Percentiles rank a stretch among this genome's conserved stretches.
phyloP scores from a whole-genome alignment of 306 rosid genomes.

The Dryas octopetala region DNA sequence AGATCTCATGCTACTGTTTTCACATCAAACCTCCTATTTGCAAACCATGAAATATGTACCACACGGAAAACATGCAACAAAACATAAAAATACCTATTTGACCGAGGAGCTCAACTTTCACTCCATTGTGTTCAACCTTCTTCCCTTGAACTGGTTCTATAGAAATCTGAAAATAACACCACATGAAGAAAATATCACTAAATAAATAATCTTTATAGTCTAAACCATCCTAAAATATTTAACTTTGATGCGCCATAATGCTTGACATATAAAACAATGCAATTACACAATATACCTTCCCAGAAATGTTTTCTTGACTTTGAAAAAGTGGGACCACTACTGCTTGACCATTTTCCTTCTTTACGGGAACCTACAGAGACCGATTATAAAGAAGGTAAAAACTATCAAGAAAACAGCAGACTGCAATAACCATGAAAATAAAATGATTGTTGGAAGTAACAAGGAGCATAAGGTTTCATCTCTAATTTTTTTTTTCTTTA shows the following conservation, averaged over 20 bases:
- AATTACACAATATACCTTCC: conserved; percentile 62
- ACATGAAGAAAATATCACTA: conserved; percentile 5
- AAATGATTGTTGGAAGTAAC: not conserved
- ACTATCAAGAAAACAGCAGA: not conserved
- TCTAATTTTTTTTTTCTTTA: not conserved
- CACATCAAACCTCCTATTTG: not conserved
- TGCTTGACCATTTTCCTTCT: conserved; percentile 88
- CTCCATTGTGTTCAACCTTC: conserved; percentile 93
- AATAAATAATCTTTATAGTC: conserved; percentile 2
- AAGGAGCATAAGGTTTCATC: not conserved
- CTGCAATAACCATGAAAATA: too few species aligned
- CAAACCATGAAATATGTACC: not conserved
- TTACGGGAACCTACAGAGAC: conserved; percentile 59
- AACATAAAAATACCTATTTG: conserved; percentile 67
- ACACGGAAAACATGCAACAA: conserved; percentile 22
- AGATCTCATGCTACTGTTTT: not conserved
- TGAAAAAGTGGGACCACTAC: conserved; percentile 88
- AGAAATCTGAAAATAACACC: conserved; percentile 53
- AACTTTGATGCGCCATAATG: not conserved
- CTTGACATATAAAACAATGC: conserved; percentile 7
- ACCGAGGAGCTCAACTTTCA: conserved; percentile 96
- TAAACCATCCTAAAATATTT: not conserved
- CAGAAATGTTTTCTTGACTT: conserved; percentile 96
- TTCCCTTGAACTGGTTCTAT: conserved; percentile 95
- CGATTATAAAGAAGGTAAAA: not conserved